Evolutionary conservation across 2,329 filamentous ascomycete species (phyloP).

Genomic region (Alternaria arbusti): DNA sequence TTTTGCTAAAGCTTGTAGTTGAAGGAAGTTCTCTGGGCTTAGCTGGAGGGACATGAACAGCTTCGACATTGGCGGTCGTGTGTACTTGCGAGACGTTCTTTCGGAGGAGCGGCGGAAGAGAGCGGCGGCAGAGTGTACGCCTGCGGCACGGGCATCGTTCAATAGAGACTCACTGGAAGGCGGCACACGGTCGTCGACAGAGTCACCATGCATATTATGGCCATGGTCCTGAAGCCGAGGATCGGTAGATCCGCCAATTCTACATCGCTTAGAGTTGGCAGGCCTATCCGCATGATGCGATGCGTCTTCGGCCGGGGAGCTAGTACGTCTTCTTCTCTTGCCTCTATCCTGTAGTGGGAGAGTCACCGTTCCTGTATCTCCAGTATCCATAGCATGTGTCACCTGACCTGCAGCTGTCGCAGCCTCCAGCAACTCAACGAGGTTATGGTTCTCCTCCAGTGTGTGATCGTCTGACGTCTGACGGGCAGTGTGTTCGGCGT

Average conservation of each 20-base stretch:
- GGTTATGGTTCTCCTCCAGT: slow-evolving; percentile 39
- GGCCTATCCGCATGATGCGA: slow-evolving; percentile 6
- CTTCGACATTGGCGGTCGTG: slow-evolving; percentile 64
- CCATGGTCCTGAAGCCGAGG: slow-evolving; percentile 13
- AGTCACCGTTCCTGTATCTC: neutral
- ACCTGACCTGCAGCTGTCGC: slow-evolving; percentile 43
- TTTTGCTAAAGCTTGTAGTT: slow-evolving; percentile 63
- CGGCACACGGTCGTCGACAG: slow-evolving; percentile 12
- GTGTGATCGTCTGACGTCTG: slow-evolving; percentile 23
- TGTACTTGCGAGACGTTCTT: slow-evolving; percentile 61
- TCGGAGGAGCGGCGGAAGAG: slow-evolving; percentile 55
- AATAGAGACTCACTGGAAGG: slow-evolving; percentile 27
- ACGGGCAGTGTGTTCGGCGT: slow-evolving; percentile 18
- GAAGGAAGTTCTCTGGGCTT: slow-evolving; percentile 62
- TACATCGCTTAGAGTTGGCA: slow-evolving; percentile 28
- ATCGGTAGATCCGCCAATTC: slow-evolving; percentile 24
- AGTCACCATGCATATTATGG: neutral
- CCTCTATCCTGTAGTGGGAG: slow-evolving; percentile 17
- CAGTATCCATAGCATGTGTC: slow-evolving; percentile 20
- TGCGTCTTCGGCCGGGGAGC: slow-evolving; percentile 11
- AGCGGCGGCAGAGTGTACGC: slow-evolving; percentile 60
- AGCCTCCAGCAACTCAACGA: slow-evolving; percentile 47
- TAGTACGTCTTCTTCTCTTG: slow-evolving; percentile 36
- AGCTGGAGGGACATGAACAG: slow-evolving; percentile 63
- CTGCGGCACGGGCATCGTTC: slow-evolving; percentile 55